These are phyloP conservation scores for Podosphaera xanthii DNA, from an alignment of 2,329 filamentous ascomycete genomes.

Conservation along the genomic window DNA sequence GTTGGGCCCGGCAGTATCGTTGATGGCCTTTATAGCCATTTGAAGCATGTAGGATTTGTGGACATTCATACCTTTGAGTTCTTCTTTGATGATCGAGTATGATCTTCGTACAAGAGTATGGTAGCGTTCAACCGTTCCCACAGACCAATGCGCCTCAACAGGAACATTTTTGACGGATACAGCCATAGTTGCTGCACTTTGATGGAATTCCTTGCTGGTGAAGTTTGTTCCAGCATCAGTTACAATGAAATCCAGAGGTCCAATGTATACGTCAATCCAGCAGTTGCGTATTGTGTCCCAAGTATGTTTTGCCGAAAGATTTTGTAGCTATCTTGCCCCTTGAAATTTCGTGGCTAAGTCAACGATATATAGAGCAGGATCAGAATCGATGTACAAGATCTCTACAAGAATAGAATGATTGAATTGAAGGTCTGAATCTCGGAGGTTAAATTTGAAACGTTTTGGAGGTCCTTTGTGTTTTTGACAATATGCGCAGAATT, in stretches of 20 bases:
- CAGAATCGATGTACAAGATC: background rate
- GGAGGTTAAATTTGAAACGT: background rate
- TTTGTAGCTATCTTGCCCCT: background rate
- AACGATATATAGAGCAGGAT: background rate
- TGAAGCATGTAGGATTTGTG: background rate
- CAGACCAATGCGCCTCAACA: background rate
- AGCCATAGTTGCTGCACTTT: background rate
- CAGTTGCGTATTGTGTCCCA: background rate
- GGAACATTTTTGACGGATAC: background rate
- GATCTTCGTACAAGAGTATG: background rate
- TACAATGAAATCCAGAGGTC: background rate
- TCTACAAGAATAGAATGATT: background rate
- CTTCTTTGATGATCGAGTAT: background rate
- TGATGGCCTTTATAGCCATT: conserved; percentile 1
- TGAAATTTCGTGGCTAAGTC: background rate
- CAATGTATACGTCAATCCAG: background rate
- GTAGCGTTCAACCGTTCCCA: background rate
- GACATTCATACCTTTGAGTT: background rate
- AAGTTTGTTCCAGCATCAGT: background rate
- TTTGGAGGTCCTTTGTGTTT: background rate
- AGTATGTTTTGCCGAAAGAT: background rate
- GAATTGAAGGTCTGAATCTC: background rate
- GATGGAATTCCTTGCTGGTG: background rate
- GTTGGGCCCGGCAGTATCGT: background rate
- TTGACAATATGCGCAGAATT: background rate